Percentiles rank a stretch among this genome's conserved stretches.
Evolutionary conservation across 2,329 filamentous ascomycete genomes (phyloP).

Genomic region (Phyllosticta citribraziliensis): DNA sequence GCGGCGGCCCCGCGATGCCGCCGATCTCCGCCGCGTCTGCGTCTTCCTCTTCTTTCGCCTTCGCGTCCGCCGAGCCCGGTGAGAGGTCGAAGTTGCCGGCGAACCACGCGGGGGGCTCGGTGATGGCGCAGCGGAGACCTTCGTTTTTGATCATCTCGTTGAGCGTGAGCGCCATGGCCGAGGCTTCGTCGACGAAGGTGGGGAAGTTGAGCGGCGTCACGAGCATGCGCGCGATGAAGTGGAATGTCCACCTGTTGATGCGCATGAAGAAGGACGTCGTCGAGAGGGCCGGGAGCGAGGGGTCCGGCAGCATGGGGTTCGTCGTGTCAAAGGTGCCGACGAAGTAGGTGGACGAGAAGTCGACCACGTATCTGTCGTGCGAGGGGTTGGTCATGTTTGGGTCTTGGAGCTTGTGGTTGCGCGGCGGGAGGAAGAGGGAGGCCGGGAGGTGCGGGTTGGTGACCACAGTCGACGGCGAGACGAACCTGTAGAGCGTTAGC

Average conservation of each 20-base stretch:
- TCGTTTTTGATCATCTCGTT: not conserved
- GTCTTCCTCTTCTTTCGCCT: conserved; percentile 5
- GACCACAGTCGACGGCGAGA: conserved; percentile 20
- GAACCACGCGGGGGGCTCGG: conserved; percentile 8
- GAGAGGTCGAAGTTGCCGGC: conserved; percentile 9
- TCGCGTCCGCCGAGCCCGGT: not conserved
- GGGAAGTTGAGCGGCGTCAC: conserved; percentile 16
- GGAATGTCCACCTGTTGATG: conserved; percentile 17
- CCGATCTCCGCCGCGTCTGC: not conserved
- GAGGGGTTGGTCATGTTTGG: conserved; percentile 21
- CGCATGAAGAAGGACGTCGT: conserved; percentile 22
- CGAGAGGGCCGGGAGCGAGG: conserved; percentile 16
- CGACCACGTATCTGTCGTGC: conserved; percentile 11
- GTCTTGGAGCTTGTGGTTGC: conserved; percentile 17
- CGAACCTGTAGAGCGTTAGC: conserved; percentile 13
- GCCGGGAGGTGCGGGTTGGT: conserved; percentile 21
- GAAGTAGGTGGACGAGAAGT: conserved; percentile 14
- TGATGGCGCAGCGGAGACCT: not conserved
- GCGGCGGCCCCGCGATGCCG: not conserved
- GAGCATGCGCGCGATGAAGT: conserved; percentile 14
- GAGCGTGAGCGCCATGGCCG: conserved; percentile 34
- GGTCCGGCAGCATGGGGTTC: conserved; percentile 15
- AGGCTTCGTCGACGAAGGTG: conserved; percentile 19
- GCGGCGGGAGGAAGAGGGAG: conserved; percentile 23
- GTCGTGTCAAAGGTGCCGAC: conserved; percentile 19